Conservation (phyloP, 2,329 filamentous ascomycete species). For the Fusarium begoniae region DNA sequence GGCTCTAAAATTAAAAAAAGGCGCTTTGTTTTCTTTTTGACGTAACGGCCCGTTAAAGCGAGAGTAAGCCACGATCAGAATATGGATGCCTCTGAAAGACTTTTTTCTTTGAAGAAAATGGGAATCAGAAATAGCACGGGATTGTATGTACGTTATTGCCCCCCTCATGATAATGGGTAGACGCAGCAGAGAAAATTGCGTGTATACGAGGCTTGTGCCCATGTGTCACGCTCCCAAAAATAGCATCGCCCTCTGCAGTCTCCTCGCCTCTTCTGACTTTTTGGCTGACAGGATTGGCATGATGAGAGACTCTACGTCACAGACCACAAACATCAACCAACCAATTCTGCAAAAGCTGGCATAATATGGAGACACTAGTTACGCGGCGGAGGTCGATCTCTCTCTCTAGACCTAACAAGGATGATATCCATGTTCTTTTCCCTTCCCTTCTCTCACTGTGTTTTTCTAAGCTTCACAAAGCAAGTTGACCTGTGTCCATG, state of each 20-base stretch:
- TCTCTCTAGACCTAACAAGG: slow-evolving; percentile 17
- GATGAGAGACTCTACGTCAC: slow-evolving; percentile 24
- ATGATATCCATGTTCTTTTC: slow-evolving; percentile 1
- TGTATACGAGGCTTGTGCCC: slow-evolving; percentile 26
- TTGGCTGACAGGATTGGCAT: neutral
- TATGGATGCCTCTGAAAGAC: neutral
- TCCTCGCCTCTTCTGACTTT: neutral
- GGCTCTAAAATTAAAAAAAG: neutral
- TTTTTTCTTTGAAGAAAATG: neutral
- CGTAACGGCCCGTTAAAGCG: neutral
- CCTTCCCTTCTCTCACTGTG: neutral
- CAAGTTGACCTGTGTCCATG: neutral
- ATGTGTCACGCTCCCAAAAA: slow-evolving; percentile 22
- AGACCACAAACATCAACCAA: slow-evolving; percentile 7
- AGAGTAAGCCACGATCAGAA: neutral
- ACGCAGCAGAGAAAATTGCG: slow-evolving; percentile 9
- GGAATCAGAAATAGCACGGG: neutral
- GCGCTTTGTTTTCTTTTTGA: neutral
- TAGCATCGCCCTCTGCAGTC: neutral
- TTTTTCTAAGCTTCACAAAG: neutral
- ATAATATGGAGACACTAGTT: slow-evolving; percentile 28
- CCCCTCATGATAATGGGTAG: neutral
- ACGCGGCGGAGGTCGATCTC: slow-evolving; percentile 20
- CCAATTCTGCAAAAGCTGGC: neutral
- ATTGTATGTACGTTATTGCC: neutral